A percentile compares a stretch with the other conserved stretches of the same genome.
Evolutionary conservation across 2,329 filamentous ascomycete genomes (phyloP).

Genomic region (Coniella vitis): DNA sequence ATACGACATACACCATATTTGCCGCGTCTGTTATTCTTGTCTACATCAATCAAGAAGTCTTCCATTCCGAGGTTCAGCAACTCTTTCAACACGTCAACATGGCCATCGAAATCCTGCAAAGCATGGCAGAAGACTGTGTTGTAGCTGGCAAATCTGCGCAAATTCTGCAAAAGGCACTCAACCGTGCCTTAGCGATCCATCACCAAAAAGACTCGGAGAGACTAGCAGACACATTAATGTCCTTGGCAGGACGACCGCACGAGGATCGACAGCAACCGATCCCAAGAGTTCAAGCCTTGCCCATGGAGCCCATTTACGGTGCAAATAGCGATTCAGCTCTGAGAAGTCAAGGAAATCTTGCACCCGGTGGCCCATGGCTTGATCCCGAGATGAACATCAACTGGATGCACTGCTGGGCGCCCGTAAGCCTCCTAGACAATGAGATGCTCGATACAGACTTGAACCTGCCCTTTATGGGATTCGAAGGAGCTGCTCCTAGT

Average conservation of each 20-base stretch:
- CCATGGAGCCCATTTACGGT: not conserved
- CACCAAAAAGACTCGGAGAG: constrained; percentile 16
- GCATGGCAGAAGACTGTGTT: constrained; percentile 19
- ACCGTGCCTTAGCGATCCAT: constrained; percentile 13
- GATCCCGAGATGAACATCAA: constrained; percentile 17
- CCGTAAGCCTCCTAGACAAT: constrained; percentile 20
- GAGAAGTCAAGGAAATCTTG: not conserved
- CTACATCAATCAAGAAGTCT: constrained; percentile 21
- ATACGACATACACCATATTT: constrained; percentile 25
- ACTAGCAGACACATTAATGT: constrained; percentile 12
- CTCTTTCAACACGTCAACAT: constrained; percentile 19
- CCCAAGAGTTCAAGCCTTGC: not conserved
- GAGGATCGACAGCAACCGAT: not conserved
- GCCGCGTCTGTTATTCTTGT: constrained; percentile 25
- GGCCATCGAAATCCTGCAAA: constrained; percentile 17
- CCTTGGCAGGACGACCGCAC: constrained; percentile 4
- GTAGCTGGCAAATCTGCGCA: constrained; percentile 22
- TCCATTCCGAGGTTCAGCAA: constrained; percentile 15
- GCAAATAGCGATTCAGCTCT: not conserved
- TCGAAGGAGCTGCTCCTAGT: constrained; percentile 8
- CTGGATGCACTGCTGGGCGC: constrained; percentile 21
- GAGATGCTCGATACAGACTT: constrained; percentile 20
- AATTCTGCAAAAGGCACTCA: constrained; percentile 21
- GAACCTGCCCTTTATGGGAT: constrained; percentile 19
- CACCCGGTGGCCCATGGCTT: not conserved